These are phyloP conservation scores for Centrapalus pauciflorus DNA, from an alignment of 129 eudicot species.

Conservation along the genomic window DNA sequence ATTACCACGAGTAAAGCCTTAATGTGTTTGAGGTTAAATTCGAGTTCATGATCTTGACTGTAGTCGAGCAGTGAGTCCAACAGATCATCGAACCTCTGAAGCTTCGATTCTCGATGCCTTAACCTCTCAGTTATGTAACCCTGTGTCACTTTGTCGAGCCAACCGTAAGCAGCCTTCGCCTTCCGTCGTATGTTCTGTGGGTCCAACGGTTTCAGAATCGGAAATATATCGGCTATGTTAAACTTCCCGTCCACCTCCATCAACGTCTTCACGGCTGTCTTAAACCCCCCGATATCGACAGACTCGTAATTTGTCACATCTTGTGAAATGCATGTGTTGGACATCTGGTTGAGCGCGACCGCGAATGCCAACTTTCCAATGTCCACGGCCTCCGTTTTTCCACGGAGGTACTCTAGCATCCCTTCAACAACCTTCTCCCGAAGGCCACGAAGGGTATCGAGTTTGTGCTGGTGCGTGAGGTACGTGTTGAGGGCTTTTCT, in stretches of 20 bases:
- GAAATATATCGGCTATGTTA: slow-evolving; percentile 42
- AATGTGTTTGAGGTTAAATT: slow-evolving; percentile 16
- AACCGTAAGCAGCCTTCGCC: slow-evolving; percentile 26
- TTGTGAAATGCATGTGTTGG: slow-evolving; percentile 38
- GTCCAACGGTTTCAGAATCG: slow-evolving; percentile 38
- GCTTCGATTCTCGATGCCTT: slow-evolving; percentile 10
- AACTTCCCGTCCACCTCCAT: slow-evolving; percentile 46
- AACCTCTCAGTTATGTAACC: slow-evolving; percentile 21
- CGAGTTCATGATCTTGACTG: slow-evolving; percentile 18
- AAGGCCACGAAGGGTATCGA: slow-evolving; percentile 24
- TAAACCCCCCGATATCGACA: slow-evolving; percentile 23
- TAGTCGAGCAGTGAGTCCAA: slow-evolving; percentile 40
- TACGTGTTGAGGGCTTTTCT: slow-evolving; percentile 31
- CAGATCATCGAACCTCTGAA: slow-evolving; percentile 34
- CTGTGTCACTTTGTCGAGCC: slow-evolving; percentile 22
- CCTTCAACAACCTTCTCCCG: slow-evolving; percentile 27
- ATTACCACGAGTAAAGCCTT: slow-evolving; percentile 33
- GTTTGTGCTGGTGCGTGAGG: slow-evolving; percentile 26
- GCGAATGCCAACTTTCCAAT: slow-evolving; percentile 41
- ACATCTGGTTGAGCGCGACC: slow-evolving; percentile 36
- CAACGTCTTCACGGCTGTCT: slow-evolving; percentile 18
- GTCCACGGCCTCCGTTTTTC: slow-evolving; percentile 12
- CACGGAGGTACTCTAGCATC: slow-evolving; percentile 20
- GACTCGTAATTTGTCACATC: slow-evolving; percentile 27
- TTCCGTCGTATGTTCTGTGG: slow-evolving; percentile 38